Conservation (phyloP, 352 stramenopile species). For the Paralagenidium karlingii region DNA sequence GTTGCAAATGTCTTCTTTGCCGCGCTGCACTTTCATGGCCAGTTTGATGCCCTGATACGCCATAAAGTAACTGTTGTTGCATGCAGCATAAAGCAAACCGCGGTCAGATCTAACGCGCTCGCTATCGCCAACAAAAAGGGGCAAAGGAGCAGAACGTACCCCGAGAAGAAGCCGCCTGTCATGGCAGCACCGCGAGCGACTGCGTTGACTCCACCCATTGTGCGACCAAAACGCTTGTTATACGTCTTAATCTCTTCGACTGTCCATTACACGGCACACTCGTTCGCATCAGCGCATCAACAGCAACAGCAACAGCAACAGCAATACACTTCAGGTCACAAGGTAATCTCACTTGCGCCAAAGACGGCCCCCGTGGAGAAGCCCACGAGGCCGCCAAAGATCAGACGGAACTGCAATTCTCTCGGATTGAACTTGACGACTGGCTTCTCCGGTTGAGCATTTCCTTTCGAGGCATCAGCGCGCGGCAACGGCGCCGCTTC, state of each 20-base stretch:
- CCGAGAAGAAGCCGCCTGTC: slow-evolving; percentile 44
- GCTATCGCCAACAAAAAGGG: no score
- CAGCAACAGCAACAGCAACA: neutral
- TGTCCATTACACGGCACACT: slow-evolving; percentile 5
- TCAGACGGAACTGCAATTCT: slow-evolving; percentile 47
- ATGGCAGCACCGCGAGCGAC: slow-evolving; percentile 35
- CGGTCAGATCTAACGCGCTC: no score
- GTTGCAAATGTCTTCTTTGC: slow-evolving; percentile 41
- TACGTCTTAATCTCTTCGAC: slow-evolving; percentile 53
- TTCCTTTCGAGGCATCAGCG: slow-evolving; percentile 6
- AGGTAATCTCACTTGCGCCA: slow-evolving; percentile 34
- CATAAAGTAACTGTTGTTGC: slow-evolving; percentile 73
- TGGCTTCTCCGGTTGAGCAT: slow-evolving; percentile 3
- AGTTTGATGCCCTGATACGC: slow-evolving; percentile 66
- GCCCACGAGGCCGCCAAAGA: slow-evolving; percentile 65
- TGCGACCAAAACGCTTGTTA: slow-evolving; percentile 34
- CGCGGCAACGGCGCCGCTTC: slow-evolving; percentile 8
- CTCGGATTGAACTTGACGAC: slow-evolving; percentile 22
- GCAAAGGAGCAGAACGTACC: no score
- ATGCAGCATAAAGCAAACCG: no score
- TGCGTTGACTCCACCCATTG: slow-evolving; percentile 23
- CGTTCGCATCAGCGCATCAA: neutral
- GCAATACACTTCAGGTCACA: neutral
- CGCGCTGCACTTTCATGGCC: slow-evolving; percentile 39
- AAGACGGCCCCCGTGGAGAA: slow-evolving; percentile 68